Evolutionary conservation across 2,329 filamentous ascomycete species (phyloP), one percentile per base, ranked within the genome.

Genomic region (Penicillium decumbens): DNA sequence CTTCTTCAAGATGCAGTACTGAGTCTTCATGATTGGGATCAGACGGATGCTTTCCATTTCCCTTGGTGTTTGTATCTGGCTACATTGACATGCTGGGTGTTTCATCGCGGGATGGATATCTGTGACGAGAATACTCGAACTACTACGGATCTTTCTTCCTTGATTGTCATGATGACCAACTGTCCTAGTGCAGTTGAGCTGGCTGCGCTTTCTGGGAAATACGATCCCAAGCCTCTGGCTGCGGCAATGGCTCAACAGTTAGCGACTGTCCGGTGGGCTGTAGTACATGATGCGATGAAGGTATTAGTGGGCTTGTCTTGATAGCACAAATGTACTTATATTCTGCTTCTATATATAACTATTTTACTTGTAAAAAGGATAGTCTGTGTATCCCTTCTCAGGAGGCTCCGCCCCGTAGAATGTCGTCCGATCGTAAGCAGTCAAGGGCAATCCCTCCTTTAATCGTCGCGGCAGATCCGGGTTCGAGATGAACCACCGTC

Each of bases 1-100:
- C 67, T 84, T 10, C 64, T 84, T 0, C 70, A 73, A 10, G 76
- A 79, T 24, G 76, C 77, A 0, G 71, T 77, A 7, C 65, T 72
- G 29, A 72, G 74, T 24, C 65, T 82, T 2, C 71, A 77, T 10
- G 74, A 79, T 30, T 77, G 75, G 49, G 77, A 80, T 18, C 72
- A 76, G 1, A 75, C 75, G 37, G 76, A 79, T 38, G 66, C 79
- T 0, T 83, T 83, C 59, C 80, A 84, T 57, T 80, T 82, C 15
- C 79, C 80, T 0, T 84, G 81, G 82, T 80, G 78, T 53, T 60
- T 84, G 10, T 84, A 83, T 56, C 67, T 85, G 1, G 79, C 79
- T 0, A 81, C 80, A 0, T 58, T 84, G 35, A 78, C 78, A 0
- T 75, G 77, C 28, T 84, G 81, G 80, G 75, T 77, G 0, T 81